Evolutionary conservation across 805 yeast species (phyloP), one percentile per base, ranked within the genome.

Genomic region (Pichia ethanolica): DNA sequence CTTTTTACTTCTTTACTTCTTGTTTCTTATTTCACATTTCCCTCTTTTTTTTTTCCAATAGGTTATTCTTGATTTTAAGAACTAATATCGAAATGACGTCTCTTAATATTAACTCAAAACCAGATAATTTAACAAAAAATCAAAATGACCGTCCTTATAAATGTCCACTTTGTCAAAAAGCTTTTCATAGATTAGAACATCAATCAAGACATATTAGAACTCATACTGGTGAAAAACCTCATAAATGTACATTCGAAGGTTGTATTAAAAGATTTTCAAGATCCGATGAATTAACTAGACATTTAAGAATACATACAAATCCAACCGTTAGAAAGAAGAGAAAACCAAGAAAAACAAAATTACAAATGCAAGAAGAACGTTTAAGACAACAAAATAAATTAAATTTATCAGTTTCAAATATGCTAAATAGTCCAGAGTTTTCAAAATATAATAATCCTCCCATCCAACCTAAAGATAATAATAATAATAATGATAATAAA

Each of bases 201-300:
- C 89, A 83, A 60, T 83, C 89, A 8, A 73, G 91, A 59, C 91
- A 84, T 59, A 82, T 84, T 51, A 70, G 90, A 59, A 84, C 89
- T 11, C 91, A 84, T 59, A 84, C 91, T 0, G 91, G 91, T 28
- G 90, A 85, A 59, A 83, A 82, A 61, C 91, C 91, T 4, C 89
- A 84, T 63, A 76, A 75, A n/a, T 84, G 90, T 65, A 75, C 80
- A 30, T 84, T 74, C 56, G 84, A 85, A 0, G 86, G 86, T 0
- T 84, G 91, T 63, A 69, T 73, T 49, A 84, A 84, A 66, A 71
- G 75, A 52, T 84, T 84, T 59, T 76, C 84, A 43, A 69, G 91
- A 49, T 78, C 83, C 33, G 91, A 84, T 63, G 91, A 84, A 61
- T 68, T 84, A 46, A 84, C 89, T 12, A 73, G 91, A 61, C 91